phyloP scores from a whole-genome alignment of 2,329 filamentous ascomycete genomes.

The Xylaria multiplex region DNA sequence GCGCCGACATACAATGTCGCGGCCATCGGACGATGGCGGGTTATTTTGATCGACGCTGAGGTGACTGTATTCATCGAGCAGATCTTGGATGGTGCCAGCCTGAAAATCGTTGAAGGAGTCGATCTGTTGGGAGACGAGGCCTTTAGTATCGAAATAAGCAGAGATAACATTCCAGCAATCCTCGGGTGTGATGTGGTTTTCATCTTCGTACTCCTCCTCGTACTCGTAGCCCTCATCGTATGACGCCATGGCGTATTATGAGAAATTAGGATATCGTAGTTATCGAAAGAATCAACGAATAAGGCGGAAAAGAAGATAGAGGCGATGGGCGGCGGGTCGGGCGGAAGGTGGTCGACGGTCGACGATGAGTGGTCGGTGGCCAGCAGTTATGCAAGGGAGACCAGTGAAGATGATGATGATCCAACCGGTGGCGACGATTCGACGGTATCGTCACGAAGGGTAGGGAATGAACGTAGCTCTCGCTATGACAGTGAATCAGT shows the following conservation, averaged over 20 bases:
- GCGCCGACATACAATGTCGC: constrained; percentile 84
- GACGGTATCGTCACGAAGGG: neutral
- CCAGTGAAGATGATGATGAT: neutral
- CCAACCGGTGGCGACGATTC: neutral
- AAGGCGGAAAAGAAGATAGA: neutral
- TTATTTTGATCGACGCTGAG: constrained; percentile 95
- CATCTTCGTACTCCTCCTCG: constrained; percentile 70
- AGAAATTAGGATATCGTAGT: neutral
- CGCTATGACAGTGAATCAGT: constrained; percentile 23
- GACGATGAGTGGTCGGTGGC: neutral
- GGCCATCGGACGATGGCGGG: constrained; percentile 75
- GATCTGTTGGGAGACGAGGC: constrained; percentile 95
- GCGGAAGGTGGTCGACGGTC: neutral
- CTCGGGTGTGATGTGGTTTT: constrained; percentile 87
- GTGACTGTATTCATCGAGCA: constrained; percentile 90
- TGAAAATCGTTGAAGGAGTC: constrained; percentile 99
- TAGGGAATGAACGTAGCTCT: constrained; percentile 1
- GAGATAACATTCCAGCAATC: constrained; percentile 99
- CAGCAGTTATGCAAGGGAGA: neutral
- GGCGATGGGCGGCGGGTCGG: neutral
- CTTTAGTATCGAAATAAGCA: constrained; percentile 95
- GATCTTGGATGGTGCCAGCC: constrained; percentile 90
- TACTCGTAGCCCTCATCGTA: constrained; percentile 74
- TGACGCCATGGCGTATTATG: constrained; percentile 58
- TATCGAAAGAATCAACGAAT: neutral